Evolutionary conservation across 805 yeast genomes (phyloP).

Genomic region (Candida tallmaniae): DNA sequence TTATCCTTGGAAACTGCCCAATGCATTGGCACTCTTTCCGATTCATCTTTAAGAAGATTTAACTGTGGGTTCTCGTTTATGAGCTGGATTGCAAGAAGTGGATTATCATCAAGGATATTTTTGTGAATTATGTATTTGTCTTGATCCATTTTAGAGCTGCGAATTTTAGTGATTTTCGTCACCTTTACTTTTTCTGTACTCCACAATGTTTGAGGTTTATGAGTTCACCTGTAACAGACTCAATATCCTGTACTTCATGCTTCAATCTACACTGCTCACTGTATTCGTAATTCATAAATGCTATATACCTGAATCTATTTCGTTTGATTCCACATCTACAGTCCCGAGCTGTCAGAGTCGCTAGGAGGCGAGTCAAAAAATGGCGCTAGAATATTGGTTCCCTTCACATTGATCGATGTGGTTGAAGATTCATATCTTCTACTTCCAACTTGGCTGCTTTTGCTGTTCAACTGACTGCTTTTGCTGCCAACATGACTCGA

Average conservation of each 20-base stretch:
- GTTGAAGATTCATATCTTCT: conserved; percentile 1
- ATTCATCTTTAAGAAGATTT: conserved; percentile 54
- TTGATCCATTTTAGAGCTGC: too few species aligned
- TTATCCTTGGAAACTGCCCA: conserved; percentile 80
- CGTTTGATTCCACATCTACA: too few species aligned
- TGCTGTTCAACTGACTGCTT: conserved; percentile 4
- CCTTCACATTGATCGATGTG: conserved; percentile 1
- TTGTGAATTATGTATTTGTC: conserved; percentile 41
- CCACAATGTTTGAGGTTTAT: too few species aligned
- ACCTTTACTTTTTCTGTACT: too few species aligned
- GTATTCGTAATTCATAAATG: too few species aligned
- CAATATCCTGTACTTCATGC: too few species aligned
- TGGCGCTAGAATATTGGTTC: conserved; percentile 19
- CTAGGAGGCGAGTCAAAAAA: conserved; percentile 35
- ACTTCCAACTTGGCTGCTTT: neutral
- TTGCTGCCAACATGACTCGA: neutral
- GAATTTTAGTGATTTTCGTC: too few species aligned
- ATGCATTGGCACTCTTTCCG: conserved; percentile 76
- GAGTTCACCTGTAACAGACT: too few species aligned
- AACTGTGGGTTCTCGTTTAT: conserved; percentile 47
- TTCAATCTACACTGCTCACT: too few species aligned
- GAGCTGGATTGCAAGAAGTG: conserved; percentile 46
- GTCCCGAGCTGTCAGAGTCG: conserved; percentile 15
- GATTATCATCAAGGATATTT: conserved; percentile 63
- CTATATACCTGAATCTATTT: too few species aligned